phyloP scores from a whole-genome alignment of 2,329 filamentous ascomycete species.

The Monosporascus sp. region DNA sequence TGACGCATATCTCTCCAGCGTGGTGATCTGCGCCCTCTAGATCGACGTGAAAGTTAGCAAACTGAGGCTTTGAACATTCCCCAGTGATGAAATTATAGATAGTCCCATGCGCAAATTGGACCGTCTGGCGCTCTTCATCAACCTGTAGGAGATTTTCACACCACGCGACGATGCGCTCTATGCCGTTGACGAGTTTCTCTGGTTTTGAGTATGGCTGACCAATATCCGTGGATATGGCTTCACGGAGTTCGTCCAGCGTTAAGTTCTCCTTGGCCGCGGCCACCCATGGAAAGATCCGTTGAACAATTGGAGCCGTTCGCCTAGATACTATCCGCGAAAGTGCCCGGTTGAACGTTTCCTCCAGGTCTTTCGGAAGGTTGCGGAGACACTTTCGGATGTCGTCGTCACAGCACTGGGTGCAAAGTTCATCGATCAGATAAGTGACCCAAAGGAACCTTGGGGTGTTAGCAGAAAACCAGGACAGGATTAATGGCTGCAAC shows the following conservation, averaged over 20 bases:
- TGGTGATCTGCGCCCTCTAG: conserved; percentile 20
- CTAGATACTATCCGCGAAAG: too few relatives aligned
- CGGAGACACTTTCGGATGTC: conserved; percentile 22
- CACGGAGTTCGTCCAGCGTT: conserved; percentile 29
- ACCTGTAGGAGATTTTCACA: conserved; percentile 15
- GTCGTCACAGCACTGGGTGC: conserved; percentile 9
- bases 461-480: neutral
- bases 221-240: conserved; percentile 32
- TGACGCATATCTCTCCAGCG: conserved; percentile 32
- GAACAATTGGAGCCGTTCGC: conserved; percentile 11
- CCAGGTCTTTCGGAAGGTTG: conserved; percentile 25
- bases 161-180: conserved; percentile 12
- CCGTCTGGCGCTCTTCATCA: conserved; percentile 10
- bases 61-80: neutral
- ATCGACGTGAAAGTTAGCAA: conserved; percentile 19
- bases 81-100: conserved; percentile 24
- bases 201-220: conserved; percentile 18
- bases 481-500: conserved; percentile 3
- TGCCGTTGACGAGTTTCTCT: conserved; percentile 21
- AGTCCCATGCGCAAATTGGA: conserved; percentile 16
- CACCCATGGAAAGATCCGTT: conserved; percentile 28
- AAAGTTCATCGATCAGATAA: conserved; percentile 14
- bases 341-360: conserved; percentile 19
- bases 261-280: conserved; percentile 27
- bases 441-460: conserved; percentile 16